Evolutionary conservation across 768 basidiomycete species (phyloP).

Genomic region (Naganishia kalamii): DNA sequence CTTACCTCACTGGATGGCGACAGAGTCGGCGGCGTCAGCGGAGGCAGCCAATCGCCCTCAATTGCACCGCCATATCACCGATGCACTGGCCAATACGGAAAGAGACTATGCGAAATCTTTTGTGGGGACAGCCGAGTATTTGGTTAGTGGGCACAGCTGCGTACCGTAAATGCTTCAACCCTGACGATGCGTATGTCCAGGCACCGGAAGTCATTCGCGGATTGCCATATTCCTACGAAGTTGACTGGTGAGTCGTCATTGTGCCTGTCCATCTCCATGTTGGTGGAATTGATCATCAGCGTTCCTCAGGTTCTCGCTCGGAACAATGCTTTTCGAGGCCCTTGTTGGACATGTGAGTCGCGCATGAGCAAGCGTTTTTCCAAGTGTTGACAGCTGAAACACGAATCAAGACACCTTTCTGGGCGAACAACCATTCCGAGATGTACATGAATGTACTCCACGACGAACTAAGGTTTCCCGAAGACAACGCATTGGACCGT

Average conservation of each 20-base stretch:
- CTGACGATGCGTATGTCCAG: conserved; percentile 22
- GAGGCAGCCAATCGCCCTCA: background rate
- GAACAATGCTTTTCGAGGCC: conserved; percentile 25
- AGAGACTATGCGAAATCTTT: conserved; percentile 20
- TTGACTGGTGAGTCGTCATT: conserved; percentile 99
- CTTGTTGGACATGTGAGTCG: conserved; percentile 18
- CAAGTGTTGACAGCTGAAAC: conserved; percentile 14
- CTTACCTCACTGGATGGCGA: conserved; percentile 16
- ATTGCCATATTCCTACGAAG: conserved; percentile 80
- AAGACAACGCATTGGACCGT: conserved; percentile 84
- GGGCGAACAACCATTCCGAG: conserved; percentile 85
- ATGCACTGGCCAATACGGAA: background rate
- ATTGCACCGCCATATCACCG: background rate
- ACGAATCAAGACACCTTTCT: conserved; percentile 69
- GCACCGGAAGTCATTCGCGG: conserved; percentile 96
- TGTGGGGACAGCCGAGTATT: conserved; percentile 32
- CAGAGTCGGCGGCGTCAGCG: background rate
- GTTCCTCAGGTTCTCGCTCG: conserved; percentile 32
- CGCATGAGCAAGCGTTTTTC: conserved; percentile 22
- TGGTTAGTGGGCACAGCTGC: conserved; percentile 29
- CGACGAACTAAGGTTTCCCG: conserved; percentile 81
- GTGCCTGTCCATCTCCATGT: too few species aligned
- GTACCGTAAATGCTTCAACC: background rate
- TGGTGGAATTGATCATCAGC: background rate
- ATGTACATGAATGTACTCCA: conserved; percentile 92